phyloP scores from a whole-genome alignment of 140 eudicot genomes.

The Anethum foeniculum region DNA sequence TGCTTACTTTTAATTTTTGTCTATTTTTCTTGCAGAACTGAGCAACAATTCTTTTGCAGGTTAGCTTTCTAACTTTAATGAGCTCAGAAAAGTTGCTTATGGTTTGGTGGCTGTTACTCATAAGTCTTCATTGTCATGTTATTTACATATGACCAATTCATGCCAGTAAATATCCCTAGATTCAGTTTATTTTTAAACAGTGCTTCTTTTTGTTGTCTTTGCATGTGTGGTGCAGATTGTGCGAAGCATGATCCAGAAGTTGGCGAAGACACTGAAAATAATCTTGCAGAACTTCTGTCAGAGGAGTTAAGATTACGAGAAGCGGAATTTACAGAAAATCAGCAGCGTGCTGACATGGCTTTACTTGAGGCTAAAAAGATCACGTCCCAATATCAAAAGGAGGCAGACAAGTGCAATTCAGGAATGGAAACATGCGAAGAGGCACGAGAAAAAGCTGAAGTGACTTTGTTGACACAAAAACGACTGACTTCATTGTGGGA shows the following conservation, averaged over 20 bases:
- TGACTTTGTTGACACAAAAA: conserved; percentile 62
- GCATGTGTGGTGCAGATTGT: conserved; percentile 52
- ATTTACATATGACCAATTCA: not conserved
- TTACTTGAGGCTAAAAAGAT: conserved; percentile 55
- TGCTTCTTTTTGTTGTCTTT: conserved; percentile 1
- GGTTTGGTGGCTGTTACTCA: not conserved
- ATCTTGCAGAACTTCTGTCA: conserved; percentile 62
- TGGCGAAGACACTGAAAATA: conserved; percentile 88
- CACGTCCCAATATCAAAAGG: conserved; percentile 94
- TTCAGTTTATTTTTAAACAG: not conserved
- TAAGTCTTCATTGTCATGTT: not conserved
- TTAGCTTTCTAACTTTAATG: conserved; percentile 23
- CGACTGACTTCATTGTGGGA: conserved; percentile 75
- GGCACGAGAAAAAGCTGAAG: conserved; percentile 93
- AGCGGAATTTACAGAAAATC: conserved; percentile 76
- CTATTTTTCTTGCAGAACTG: conserved; percentile 58
- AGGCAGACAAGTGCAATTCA: conserved; percentile 97
- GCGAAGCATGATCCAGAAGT: conserved; percentile 94
- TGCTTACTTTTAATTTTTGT: conserved; percentile 10
- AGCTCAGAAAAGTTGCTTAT: not conserved
- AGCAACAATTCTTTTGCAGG: conserved; percentile 75
- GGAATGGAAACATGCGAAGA: conserved; percentile 99
- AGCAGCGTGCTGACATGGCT: conserved; percentile 90
- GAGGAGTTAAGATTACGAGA: conserved; percentile 85
- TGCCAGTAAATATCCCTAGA: not conserved